Conservation (phyloP, 768 basidiomycete genomes). For the Lyophyllum semitale region DNA sequence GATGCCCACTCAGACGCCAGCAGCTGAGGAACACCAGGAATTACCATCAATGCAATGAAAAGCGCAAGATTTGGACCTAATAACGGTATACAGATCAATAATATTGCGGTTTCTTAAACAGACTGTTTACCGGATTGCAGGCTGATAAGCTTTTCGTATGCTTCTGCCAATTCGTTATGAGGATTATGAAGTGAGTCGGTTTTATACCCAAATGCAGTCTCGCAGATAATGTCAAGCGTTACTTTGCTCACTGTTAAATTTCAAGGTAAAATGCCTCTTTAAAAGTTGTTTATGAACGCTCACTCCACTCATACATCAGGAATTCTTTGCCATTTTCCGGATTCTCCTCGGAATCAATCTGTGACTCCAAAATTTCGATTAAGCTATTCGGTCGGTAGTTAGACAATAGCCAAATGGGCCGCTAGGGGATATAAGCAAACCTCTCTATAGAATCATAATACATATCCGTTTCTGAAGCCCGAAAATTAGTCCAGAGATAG, state of each 20-base stretch:
- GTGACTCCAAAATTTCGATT: constrained; percentile 34
- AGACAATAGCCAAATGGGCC: neutral
- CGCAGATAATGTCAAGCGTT: constrained; percentile 55
- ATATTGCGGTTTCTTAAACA: neutral
- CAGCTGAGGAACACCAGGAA: constrained; percentile 38
- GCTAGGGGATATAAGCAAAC: constrained; percentile 25
- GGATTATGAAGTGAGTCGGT: constrained; percentile 47
- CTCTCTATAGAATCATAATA: constrained; percentile 48
- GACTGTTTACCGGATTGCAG: constrained; percentile 35
- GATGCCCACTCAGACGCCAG: constrained; percentile 37
- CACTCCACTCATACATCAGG: constrained; percentile 50
- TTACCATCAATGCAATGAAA: constrained; percentile 32
- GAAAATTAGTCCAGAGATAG: neutral
- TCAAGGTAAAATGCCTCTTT: neutral
- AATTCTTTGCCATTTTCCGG: constrained; percentile 30
- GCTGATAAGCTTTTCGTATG: constrained; percentile 43
- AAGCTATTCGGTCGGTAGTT: constrained; percentile 25
- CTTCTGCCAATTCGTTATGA: constrained; percentile 46
- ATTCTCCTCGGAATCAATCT: constrained; percentile 26
- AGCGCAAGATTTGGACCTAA: constrained; percentile 34
- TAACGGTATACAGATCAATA: neutral
- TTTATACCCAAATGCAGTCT: constrained; percentile 50
- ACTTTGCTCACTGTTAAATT: constrained; percentile 45
- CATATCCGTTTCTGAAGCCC: constrained; percentile 40
- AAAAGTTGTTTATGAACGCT: constrained; percentile 7